These are phyloP conservation scores for Metschnikowia continentalis DNA, from an alignment of 805 yeast genomes.

Conservation along the genomic window DNA sequence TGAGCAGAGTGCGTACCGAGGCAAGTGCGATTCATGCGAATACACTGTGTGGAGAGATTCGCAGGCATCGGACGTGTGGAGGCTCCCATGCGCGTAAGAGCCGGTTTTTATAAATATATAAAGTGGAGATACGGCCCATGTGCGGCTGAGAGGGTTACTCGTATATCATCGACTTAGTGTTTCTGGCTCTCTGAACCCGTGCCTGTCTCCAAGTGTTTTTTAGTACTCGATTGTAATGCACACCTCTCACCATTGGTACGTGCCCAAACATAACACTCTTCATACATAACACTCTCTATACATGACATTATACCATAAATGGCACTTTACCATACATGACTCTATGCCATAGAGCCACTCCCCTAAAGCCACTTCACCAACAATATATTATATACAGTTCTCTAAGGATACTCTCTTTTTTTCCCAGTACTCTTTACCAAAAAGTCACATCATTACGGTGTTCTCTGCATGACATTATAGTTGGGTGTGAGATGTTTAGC, in stretches of 20 bases:
- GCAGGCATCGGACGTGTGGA: constrained; percentile 2
- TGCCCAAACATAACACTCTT: too few species aligned
- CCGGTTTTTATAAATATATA: background rate
- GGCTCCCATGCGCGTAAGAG: background rate
- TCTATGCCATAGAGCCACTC: background rate
- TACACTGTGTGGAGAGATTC: constrained; percentile 1
- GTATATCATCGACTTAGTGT: too few species aligned
- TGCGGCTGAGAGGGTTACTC: background rate
- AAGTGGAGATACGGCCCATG: background rate
- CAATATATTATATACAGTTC: too few species aligned
- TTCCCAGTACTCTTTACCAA: background rate
- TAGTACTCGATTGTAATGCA: too few species aligned
- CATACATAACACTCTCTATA: too few species aligned
- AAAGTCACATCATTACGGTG: background rate
- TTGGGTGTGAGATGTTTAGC: background rate
- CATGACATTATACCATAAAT: background rate
- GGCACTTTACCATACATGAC: background rate
- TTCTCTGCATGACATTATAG: background rate
- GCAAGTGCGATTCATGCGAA: constrained; percentile 1
- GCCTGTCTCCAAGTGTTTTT: too few species aligned
- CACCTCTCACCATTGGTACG: too few species aligned
- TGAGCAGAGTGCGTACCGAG: constrained; percentile 3
- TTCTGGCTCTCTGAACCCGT: background rate
- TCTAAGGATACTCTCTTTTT: background rate
- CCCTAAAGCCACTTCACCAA: too few species aligned